Conservation (phyloP, 177 flowering plant genomes). For the Telopea speciosissima region DNA sequence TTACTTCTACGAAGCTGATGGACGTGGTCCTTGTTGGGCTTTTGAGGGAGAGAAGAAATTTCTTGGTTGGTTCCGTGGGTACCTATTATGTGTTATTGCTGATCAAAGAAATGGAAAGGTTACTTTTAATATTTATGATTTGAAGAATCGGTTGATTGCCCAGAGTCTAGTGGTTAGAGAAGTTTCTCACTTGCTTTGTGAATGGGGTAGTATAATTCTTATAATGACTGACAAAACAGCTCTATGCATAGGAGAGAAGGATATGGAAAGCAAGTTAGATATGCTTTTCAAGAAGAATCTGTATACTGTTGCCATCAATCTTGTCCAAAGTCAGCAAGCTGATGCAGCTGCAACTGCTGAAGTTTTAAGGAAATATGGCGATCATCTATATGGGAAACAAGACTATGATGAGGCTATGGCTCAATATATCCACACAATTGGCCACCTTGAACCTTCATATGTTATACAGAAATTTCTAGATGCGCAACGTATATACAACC, state of each 20-base stretch:
- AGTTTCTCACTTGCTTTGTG: conserved; percentile 91
- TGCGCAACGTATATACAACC: conserved; percentile 94
- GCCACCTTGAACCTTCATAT: conserved; percentile 95
- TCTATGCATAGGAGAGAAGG: conserved; percentile 86
- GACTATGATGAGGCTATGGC: conserved; percentile 97
- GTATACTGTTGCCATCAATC: conserved; percentile 94
- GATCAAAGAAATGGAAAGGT: conserved; percentile 72
- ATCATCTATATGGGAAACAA: conserved; percentile 89
- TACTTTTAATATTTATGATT: conserved; percentile 85
- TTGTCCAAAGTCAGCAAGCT: conserved; percentile 95
- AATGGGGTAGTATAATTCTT: conserved; percentile 94
- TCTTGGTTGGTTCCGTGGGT: conserved; percentile 97
- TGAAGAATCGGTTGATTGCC: conserved; percentile 88
- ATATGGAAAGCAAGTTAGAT: conserved; percentile 99
- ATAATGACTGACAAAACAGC: conserved; percentile 77
- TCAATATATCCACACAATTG: conserved; percentile 86
- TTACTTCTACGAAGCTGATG: conserved; percentile 95
- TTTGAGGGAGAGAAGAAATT: conserved; percentile 96
- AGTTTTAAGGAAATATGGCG: conserved; percentile 92
- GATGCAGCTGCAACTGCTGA: conserved; percentile 99
- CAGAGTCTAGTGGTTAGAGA: conserved; percentile 73
- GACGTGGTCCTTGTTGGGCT: conserved; percentile 99
- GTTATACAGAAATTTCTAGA: conserved; percentile 98
- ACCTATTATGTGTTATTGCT: conserved; percentile 79
- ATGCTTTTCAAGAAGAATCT: conserved; percentile 98